Conservation (phyloP, 2,329 filamentous ascomycete species). For the Botrytis byssoidea region DNA sequence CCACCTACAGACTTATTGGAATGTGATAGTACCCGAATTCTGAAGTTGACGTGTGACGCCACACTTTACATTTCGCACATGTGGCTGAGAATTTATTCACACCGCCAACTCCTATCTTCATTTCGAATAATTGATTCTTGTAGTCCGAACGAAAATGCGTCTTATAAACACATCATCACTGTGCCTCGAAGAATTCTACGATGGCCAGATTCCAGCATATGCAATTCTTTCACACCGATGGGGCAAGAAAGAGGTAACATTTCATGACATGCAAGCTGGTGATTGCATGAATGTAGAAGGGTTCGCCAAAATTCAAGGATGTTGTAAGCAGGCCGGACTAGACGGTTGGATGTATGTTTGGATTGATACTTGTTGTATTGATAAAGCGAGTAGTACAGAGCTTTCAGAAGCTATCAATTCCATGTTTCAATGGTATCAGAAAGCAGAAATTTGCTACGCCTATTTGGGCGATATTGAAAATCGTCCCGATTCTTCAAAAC, state of each 20-base stretch:
- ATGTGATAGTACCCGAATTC: background rate
- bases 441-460: background rate
- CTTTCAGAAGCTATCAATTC: background rate
- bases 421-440: background rate
- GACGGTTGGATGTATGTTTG: background rate
- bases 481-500: background rate
- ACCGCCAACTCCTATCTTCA: background rate
- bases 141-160: background rate
- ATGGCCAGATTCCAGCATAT: conserved; percentile 24
- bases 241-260: conserved; percentile 39
- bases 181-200: background rate
- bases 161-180: background rate
- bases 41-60: background rate
- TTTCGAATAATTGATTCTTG: background rate
- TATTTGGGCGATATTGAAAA: background rate
- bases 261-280: conserved; percentile 28
- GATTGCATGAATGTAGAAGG: background rate
- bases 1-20: background rate
- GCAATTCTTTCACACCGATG: conserved; percentile 45
- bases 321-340: background rate
- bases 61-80: background rate
- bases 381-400: background rate
- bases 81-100: background rate
- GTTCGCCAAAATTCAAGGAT: background rate
- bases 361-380: background rate